Percentiles rank a stretch among this genome's conserved stretches.
phyloP scores from a whole-genome alignment of 768 basidiomycete genomes.

The Tremella yokohamensis region DNA sequence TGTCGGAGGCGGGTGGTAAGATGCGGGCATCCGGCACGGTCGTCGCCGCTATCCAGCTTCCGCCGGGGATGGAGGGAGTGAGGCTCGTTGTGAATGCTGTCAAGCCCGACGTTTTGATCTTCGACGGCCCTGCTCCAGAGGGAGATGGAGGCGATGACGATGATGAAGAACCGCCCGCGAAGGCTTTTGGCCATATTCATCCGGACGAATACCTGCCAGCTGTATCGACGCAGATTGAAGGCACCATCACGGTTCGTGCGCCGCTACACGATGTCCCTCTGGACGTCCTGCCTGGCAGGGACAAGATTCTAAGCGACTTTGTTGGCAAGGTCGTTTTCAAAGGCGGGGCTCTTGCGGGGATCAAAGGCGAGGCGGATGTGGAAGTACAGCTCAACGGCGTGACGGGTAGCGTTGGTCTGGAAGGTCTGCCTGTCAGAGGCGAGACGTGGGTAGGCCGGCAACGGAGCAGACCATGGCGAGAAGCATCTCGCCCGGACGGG shows the following conservation, averaged over 20 bases:
- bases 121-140: constrained; percentile 47
- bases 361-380: constrained; percentile 46
- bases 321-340: constrained; percentile 50
- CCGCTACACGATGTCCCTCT: constrained; percentile 47
- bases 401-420: constrained; percentile 27
- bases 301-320: constrained; percentile 43
- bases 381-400: constrained; percentile 36
- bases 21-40: constrained; percentile 46
- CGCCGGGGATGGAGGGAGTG: constrained; percentile 64
- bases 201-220: constrained; percentile 58
- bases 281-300: constrained; percentile 59
- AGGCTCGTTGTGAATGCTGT: constrained; percentile 59
- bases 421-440: constrained; percentile 36
- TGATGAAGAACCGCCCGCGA: constrained; percentile 45
- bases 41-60: constrained; percentile 54
- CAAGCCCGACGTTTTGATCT: constrained; percentile 50
- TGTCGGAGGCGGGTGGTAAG: constrained; percentile 41
- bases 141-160: constrained; percentile 63
- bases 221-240: constrained; percentile 39
- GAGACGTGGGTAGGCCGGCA: constrained; percentile 43
- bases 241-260: constrained; percentile 36
- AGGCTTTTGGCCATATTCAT: constrained; percentile 55
- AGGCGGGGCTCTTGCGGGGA: constrained; percentile 49
- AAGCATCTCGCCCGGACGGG: no score
- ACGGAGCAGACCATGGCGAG: constrained; percentile 4